Base-by-base conservation (phyloP, 179 eudicot species). In the Carnegiea gigantea region DNA sequence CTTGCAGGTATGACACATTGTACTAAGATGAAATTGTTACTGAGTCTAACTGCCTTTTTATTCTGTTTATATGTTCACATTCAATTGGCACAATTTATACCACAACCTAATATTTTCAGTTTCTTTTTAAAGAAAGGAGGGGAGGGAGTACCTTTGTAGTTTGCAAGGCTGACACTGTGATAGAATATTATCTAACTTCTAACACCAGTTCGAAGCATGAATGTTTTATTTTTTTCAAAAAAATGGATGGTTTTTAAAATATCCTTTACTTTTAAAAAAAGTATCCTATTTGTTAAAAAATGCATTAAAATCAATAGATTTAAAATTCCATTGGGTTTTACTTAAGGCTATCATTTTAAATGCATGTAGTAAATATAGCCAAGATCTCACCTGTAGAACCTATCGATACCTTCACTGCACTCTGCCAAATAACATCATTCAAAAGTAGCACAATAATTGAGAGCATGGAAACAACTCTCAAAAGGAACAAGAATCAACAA, bases 241-340 rank as follows among this genome's bases (percentile, higher is more conserved):
- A 57, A 20, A 57, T 23, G 21, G 10, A 20, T 20, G 9, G 18
- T 23, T 73, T 73, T 73, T 21, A 48, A 46, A 43, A 33, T 33
- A 23, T 48, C n/a, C 60, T 74, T 73, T n/a, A 44, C 53, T 73
- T 24, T 13, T 3, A 46, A 73, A 73, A 54, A 14, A 28, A 24
- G 76, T 8, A 15, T 28, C 62, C 76, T 53, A 36, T 5, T 65
- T 18, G 3, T 67, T 17, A 38, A 36, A 49, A 80, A 28, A 53
- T 23, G 57, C 54, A 20, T 33, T 11, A 46, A 54, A 75, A 48
- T 70, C 71, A 67, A 62, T 23, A 71, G 72, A 46, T 28, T 12
- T 11, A 48, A 78, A 78, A 9, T 54, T 83, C 17, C 40, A 6
- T 43, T 75, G n/a, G 40, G 9, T 77, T 81, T 73, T 83, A 43